Conservation (phyloP, 2,329 filamentous ascomycete genomes). For the Xylaria arbuscula region DNA sequence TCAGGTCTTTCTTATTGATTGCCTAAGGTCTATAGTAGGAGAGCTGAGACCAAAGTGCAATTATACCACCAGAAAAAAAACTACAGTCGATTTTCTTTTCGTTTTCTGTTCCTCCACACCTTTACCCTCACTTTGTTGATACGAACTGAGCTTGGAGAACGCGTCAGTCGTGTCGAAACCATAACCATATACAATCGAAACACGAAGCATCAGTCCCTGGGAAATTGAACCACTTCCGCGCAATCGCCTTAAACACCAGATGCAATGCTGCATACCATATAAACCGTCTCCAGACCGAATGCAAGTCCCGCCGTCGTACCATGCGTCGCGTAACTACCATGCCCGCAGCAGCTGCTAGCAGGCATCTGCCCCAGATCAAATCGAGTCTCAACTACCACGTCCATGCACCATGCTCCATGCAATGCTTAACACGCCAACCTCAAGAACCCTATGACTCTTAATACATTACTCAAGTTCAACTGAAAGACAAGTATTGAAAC, state of each 20-base stretch:
- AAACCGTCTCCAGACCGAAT: conserved; percentile 38
- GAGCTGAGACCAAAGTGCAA: conserved; percentile 35
- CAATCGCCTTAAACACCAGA: conserved; percentile 40
- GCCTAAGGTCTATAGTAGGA: conserved; percentile 38
- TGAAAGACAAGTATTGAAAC: conserved; percentile 42
- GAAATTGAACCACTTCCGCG: conserved; percentile 26
- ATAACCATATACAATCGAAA: conserved; percentile 35
- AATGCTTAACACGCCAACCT: conserved; percentile 39
- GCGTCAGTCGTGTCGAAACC: conserved; percentile 29
- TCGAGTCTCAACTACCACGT: conserved; percentile 36
- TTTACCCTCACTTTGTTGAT: conserved; percentile 5
- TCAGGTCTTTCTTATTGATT: conserved; percentile 45
- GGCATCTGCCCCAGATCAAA: conserved; percentile 27
- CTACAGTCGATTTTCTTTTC: conserved; percentile 37
- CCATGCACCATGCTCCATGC: conserved; percentile 35
- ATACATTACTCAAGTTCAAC: conserved; percentile 46
- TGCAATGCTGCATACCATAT: conserved; percentile 43
- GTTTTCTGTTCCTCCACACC: conserved; percentile 13
- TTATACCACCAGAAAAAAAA: conserved; percentile 46
- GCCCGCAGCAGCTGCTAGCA: conserved; percentile 20
- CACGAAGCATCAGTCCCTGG: conserved; percentile 11
- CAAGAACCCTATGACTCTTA: conserved; percentile 40
- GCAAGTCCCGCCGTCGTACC: conserved; percentile 36
- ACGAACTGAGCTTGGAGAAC: background rate
- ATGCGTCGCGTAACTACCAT: conserved; percentile 31